Conservation (phyloP, 129 eudicot genomes). For the Flaveria trinervia region DNA sequence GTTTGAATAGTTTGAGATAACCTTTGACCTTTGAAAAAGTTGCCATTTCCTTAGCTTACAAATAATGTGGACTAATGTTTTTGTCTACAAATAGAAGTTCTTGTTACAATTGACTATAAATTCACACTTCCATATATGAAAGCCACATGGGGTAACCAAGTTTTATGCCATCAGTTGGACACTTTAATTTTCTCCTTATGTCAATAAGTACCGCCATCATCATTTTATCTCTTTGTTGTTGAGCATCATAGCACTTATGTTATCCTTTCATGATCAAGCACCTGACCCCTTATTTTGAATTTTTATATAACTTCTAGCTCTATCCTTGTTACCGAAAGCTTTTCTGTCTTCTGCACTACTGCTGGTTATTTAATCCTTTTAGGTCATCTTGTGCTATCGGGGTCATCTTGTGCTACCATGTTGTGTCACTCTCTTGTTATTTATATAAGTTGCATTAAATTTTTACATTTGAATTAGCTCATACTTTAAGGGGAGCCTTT, state of each 20-base stretch:
- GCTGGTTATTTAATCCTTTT: background rate
- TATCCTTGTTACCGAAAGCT: background rate
- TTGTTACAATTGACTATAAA: too few species aligned
- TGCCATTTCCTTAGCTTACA: background rate
- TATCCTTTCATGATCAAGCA: slow-evolving; percentile 16
- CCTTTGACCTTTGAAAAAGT: background rate
- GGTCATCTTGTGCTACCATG: background rate
- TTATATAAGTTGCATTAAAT: background rate
- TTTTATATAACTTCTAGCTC: background rate
- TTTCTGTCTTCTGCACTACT: background rate
- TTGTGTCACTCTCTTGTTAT: background rate
- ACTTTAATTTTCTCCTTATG: slow-evolving; percentile 4
- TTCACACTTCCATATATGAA: background rate
- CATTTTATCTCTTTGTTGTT: background rate
- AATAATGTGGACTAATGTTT: background rate
- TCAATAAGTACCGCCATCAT: background rate
- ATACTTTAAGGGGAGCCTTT: background rate
- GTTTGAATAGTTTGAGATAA: too few species aligned
- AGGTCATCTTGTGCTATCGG: too few species aligned
- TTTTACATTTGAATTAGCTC: background rate
- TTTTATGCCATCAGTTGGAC: background rate
- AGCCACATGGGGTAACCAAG: slow-evolving; percentile 8
- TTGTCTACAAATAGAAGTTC: background rate
- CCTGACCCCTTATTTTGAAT: background rate
- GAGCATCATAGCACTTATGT: background rate